A percentile compares a stretch with the other conserved stretches of the same genome.
Conservation (phyloP, 2,329 filamentous ascomycete genomes). For the Ceratocystis alfenasii region DNA sequence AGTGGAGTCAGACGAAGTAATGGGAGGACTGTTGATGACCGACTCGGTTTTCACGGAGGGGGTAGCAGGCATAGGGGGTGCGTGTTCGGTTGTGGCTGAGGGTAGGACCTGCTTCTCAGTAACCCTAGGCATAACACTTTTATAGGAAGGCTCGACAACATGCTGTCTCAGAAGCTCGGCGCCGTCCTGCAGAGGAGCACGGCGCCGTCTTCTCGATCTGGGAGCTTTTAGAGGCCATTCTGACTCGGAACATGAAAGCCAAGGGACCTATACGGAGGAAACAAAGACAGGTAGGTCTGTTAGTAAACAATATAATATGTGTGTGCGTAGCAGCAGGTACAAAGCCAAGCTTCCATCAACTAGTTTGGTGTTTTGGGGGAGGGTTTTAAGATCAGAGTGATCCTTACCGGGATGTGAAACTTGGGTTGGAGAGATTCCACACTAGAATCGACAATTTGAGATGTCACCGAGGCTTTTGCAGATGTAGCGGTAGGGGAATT, state of each 20-base stretch:
- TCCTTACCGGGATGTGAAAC: constrained; percentile 10
- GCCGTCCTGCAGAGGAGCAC: constrained; percentile 16
- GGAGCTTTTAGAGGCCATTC: constrained; percentile 37
- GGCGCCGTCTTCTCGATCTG: constrained; percentile 25
- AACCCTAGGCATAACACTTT: background rate
- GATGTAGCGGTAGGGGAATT: background rate
- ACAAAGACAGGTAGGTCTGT: background rate
- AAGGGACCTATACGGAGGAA: constrained; percentile 39
- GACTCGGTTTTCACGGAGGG: background rate
- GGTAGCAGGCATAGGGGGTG: background rate
- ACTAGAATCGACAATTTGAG: constrained; percentile 4
- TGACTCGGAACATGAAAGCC: constrained; percentile 41
- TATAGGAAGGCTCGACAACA: constrained; percentile 16
- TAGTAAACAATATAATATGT: background rate
- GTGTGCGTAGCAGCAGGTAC: background rate
- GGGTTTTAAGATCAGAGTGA: no score
- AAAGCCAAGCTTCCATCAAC: background rate
- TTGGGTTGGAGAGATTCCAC: constrained; percentile 4
- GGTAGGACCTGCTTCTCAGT: background rate
- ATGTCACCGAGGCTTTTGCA: background rate
- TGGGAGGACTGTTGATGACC: background rate
- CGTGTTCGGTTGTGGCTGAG: background rate
- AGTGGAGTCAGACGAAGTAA: background rate
- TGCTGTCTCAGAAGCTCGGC: constrained; percentile 21
- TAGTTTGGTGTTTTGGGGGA: background rate